Base-by-base conservation (phyloP, 352 stramenopile genomes). In the Nothophytophthora sp. region DNA sequence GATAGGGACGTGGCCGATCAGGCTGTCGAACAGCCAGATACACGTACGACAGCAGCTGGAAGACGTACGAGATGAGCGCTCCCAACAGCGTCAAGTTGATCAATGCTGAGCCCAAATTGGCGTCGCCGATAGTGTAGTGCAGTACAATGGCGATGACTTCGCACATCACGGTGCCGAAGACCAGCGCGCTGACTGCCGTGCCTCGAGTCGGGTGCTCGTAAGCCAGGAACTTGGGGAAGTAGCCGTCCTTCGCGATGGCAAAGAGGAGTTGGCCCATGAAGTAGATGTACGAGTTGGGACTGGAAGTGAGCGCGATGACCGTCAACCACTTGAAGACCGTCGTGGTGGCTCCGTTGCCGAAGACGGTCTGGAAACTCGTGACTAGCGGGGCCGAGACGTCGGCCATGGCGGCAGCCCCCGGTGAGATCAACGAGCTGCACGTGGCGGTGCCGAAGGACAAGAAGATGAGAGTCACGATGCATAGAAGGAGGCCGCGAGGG, bases 211-310 rank as follows among this genome's bases (percentile, higher is more conserved):
- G 52, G 44, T 75, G 48, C 29, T 72, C 22, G 19, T 62, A 73
- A 28, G 66, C 74, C 29, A 83, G 47, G 13, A 80, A 33, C 34
- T 57, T 52, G 8, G 72, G 72, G 33, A 78, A 41, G 41, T 71
- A 83, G 12, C 72, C 72, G 40, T 76, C 72, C n/a, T 67, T 66
- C 4, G 72, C 68, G 48, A 80, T 83, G 9, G 68, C 72, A 28
- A 63, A 71, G 38, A 83, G 55, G 45, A 83, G 24, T 3, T 63
- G 60, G 15, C 65, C 69, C 72, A 80, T 83, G 69, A 66, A 80
- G 43, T 69, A 83, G 25, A 83, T 74, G 62, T 80, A 83, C 48
- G 72, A 83, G 57, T 83, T 69, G 42, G 74, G 76, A 27, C 65
- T 78, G 3, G 48, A 59, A 33, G 80, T 73, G 19, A 83, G 52